Base-by-base conservation (phyloP, 768 basidiomycete genomes). In the Calocera viscosa region DNA sequence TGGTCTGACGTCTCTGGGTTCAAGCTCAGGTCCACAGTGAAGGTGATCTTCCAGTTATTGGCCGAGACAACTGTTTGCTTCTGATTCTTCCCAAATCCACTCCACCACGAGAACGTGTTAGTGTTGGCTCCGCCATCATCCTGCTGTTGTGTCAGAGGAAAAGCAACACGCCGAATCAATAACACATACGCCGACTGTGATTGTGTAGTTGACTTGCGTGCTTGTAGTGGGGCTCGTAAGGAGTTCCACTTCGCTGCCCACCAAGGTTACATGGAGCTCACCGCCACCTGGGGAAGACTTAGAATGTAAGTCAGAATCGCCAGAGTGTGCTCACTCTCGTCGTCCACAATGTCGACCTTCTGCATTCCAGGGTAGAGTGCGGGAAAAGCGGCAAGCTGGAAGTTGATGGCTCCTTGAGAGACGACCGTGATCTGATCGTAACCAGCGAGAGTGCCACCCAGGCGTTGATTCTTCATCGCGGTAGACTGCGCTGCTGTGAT, bases 371-470 rank as follows among this genome's bases (percentile, higher is more conserved):
- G 49, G 24, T 49, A 49, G 11, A 49, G 49, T 14, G 49, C 49
- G 12, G 49, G 49, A 49, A 49, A 49, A 7, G 49, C 49, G 22
- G 49, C 49, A n/a, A 49, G 49, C 49, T 49, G 49, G 49, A 49
- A 49, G 49, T 49, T 49, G 24, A 49, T 49, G 8, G 49, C 49
- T 24, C 49, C 49, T 49, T 49, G 49, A 8, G 49, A 11, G 11
- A 49, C 49, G 24, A 49, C 49, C 12, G 49, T 49, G 24, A 49
- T 49, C 49, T 49, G 49, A n/a, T 49, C 49, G 49, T 49, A 49
- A 7, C 49, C 49, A 10, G 12, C 24, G 14, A 49, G 24, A 14
- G 49, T 49, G 49, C 22, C 22, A 26, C 10, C 11, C 8, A 49
- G 10, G 24, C 49, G 49, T n/a, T 14, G 10, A 14, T 14, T 7